Percentiles rank a stretch among this genome's conserved stretches.
Evolutionary conservation across 2,329 filamentous ascomycete genomes (phyloP).

Genomic region (Diaporthe aspalathi): DNA sequence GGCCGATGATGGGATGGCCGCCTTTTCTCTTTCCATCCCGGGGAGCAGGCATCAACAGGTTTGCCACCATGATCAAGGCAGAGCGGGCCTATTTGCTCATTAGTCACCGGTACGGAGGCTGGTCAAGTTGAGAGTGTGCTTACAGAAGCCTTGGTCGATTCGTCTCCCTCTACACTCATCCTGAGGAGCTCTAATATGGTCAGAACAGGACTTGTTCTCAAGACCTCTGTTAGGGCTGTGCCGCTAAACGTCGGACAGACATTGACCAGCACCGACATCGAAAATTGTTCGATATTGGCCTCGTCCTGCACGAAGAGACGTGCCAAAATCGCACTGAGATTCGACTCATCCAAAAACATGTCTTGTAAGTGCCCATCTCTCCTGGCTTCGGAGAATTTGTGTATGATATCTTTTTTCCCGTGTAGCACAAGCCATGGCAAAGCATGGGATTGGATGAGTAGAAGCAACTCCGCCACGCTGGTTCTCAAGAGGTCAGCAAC

Average conservation of each 20-base stretch:
- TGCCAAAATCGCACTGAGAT: slow-evolving; percentile 69
- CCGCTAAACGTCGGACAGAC: slow-evolving; percentile 78
- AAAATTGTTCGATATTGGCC: slow-evolving; percentile 69
- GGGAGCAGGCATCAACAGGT: slow-evolving; percentile 42
- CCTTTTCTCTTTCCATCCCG: slow-evolving; percentile 59
- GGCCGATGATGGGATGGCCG: slow-evolving; percentile 67
- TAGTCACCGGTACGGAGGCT: slow-evolving; percentile 42
- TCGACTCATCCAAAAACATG: slow-evolving; percentile 65
- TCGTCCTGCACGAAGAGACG: slow-evolving; percentile 69
- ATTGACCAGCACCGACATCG: slow-evolving; percentile 75
- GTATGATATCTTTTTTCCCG: slow-evolving; percentile 81
- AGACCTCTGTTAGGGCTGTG: slow-evolving; percentile 73
- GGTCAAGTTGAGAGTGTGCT: slow-evolving; percentile 45
- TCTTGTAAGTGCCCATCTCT: slow-evolving; percentile 73
- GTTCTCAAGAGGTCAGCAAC: slow-evolving; percentile 85
- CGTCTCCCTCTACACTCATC: slow-evolving; percentile 76
- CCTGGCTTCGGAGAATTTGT: slow-evolving; percentile 82
- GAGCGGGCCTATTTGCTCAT: slow-evolving; percentile 56
- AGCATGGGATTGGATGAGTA: slow-evolving; percentile 82
- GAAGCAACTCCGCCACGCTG: slow-evolving; percentile 78
- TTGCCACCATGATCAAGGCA: slow-evolving; percentile 60
- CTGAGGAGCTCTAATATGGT: slow-evolving; percentile 87
- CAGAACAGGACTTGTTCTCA: slow-evolving; percentile 79
- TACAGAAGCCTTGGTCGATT: slow-evolving; percentile 67
- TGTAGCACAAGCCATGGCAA: slow-evolving; percentile 87